Evolutionary conservation across 495 filamentous ascomycete genomes (phyloP).

Genomic region (Neurospora cerealis): DNA sequence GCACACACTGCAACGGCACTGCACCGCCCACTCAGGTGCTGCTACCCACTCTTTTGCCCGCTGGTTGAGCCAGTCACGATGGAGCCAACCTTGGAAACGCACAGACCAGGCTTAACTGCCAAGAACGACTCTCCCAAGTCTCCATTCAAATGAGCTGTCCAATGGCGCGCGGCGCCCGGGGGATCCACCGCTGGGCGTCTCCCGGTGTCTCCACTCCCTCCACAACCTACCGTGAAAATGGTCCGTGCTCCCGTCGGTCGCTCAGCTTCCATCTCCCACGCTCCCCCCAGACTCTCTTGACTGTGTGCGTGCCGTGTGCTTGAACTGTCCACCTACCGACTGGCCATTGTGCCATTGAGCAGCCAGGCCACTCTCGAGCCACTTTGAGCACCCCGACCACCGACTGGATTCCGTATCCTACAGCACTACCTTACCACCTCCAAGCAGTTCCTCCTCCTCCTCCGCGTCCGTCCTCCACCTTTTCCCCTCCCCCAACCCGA

Average conservation of each 20-base stretch:
- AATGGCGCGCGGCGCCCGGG: not conserved
- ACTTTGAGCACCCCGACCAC: not conserved
- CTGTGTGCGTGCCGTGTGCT: not conserved
- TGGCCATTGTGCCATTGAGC: not conserved
- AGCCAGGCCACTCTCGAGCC: not conserved
- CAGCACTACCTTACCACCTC: not conserved
- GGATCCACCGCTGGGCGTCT: not conserved
- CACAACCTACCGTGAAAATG: not conserved
- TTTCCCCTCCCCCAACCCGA: slow-evolving; percentile 22
- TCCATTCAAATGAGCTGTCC: not conserved
- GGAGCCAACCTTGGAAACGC: not conserved
- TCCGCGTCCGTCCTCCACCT: slow-evolving; percentile 30
- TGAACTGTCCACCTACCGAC: not conserved
- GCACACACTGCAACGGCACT: not conserved
- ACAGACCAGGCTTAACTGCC: not conserved
- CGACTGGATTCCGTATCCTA: not conserved
- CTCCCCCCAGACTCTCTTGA: slow-evolving; percentile 8
- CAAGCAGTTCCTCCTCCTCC: slow-evolving; percentile 23
- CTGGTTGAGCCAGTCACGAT: not conserved
- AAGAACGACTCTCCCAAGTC: not conserved
- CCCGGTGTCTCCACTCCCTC: slow-evolving; percentile 2
- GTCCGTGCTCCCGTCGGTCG: slow-evolving; percentile 6
- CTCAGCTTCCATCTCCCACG: slow-evolving; percentile 20
- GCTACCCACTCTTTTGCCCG: not conserved
- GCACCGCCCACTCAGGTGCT: not conserved